Base-by-base conservation (phyloP, 306 rosid genomes). In the Sphenostylis stenocarpa region DNA sequence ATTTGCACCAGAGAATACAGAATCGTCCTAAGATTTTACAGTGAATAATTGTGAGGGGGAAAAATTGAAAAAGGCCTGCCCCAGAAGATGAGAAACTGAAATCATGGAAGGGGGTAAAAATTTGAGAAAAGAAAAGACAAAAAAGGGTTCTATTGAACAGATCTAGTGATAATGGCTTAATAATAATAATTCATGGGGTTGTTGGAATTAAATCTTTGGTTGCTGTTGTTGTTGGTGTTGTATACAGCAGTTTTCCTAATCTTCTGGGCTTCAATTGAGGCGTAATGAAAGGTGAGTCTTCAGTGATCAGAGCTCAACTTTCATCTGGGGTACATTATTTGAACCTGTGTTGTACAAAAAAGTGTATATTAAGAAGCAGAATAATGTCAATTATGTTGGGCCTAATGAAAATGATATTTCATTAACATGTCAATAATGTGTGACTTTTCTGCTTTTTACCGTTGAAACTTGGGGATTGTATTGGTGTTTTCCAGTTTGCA, bases 291-390 rank as follows among this genome's bases (percentile, higher is more conserved):
- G 87, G 80, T 44, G 85, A 81, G 89, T 60, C 63, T 33, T 56
- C 82, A 91, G 45, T 55, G 84, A 84, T 93, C 87, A 91, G 62
- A 87, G 96, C 86, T 93, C 96, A 84, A 88, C 53, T 89, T 92
- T 90, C 96, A 89, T 87, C 62, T 77, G 86, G 20, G 96, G 52
- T 47, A 45, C 89, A 81, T 90, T 92, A 77, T 85, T 87, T 90
- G 91, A 85, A 75, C 90, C 97, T 94, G 93, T 78, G 1, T 19
- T 11, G 7, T 38, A 29, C 56, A 63, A 65, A 53, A 45, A 29
- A 47, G 2, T 2, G 8, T 9, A 9, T n/a, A 36, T 36, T 19
- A 20, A 10, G 16, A 65, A 39, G 9, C 7, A 56, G 6, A 55
- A 73, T 56, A 82, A 65, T 66, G 68, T 74, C 79, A 82, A 44